Percentiles rank a stretch among this genome's conserved stretches.
phyloP scores from a whole-genome alignment of 169 alveolate genomes.

The Babesia divergens region DNA sequence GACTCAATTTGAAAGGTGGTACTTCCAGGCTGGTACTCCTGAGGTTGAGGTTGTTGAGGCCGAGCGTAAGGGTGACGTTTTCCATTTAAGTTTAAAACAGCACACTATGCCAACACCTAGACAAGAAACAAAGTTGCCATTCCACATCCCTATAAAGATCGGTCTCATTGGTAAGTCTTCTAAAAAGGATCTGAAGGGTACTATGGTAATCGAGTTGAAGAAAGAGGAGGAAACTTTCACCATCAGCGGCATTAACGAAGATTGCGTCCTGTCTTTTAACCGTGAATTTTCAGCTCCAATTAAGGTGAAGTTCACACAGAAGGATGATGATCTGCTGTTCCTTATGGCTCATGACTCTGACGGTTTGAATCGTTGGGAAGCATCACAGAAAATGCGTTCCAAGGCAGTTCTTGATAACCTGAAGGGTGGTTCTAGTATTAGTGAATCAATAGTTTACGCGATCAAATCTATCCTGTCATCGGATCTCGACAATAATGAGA shows the following conservation, averaged over 20 bases:
- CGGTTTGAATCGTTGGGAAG: constrained; percentile 75
- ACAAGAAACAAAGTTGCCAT: constrained; percentile 82
- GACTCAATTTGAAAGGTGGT: constrained; percentile 88
- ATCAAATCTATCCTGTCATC: constrained; percentile 31
- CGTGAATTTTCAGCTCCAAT: constrained; percentile 91
- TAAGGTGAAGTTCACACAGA: constrained; percentile 76
- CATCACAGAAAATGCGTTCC: constrained; percentile 48
- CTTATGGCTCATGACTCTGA: constrained; percentile 86
- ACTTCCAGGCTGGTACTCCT: constrained; percentile 80
- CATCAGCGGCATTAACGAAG: constrained; percentile 70
- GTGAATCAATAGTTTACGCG: constrained; percentile 19
- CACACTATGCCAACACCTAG: constrained; percentile 82
- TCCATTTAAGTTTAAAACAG: constrained; percentile 78
- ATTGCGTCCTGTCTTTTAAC: constrained; percentile 82
- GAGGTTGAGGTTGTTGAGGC: constrained; percentile 61
- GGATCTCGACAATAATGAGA: constrained; percentile 43
- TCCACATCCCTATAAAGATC: constrained; percentile 84
- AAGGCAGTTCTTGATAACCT: constrained; percentile 33
- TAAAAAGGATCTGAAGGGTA: constrained; percentile 67
- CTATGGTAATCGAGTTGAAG: constrained; percentile 69
- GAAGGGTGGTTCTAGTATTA: not conserved
- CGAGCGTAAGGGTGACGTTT: constrained; percentile 59
- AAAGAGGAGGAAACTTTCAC: constrained; percentile 77
- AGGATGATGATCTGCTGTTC: constrained; percentile 81
- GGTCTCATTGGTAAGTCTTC: constrained; percentile 78